Evolutionary conservation across 208 protist genomes (phyloP), one percentile per base, ranked within the genome.

Genomic region (Trypanosoma lewisi): DNA sequence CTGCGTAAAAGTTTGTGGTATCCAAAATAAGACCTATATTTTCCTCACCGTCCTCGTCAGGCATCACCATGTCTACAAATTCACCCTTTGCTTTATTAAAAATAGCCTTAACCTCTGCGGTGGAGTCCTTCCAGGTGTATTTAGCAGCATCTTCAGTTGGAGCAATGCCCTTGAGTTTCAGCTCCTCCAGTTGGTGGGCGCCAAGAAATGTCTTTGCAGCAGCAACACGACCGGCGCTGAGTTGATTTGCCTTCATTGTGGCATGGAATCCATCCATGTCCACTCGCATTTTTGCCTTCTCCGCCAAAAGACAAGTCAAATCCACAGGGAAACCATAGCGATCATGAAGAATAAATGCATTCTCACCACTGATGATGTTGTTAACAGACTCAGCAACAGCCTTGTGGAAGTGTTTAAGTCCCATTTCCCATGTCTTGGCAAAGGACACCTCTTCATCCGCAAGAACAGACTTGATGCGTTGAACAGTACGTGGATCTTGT

Each of bases 241-340:
- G 76, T 65, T 95, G 85, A 60, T 70, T 92, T 51, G 70, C 68
- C 74, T 93, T 93, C 85, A 93, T 95, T 52, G 87, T 80, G 21
- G 76, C 69, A 44, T 97, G 73, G 67, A 96, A 96, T 41, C 66
- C 85, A 27, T 92, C 79, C 49, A 95, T 58, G 54, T 97, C 90
- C 14, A 97, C 94, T 39, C 49, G 73, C 78, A 96, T 86, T 50
- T 75, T 77, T 19, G 70, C 82, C 87, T 99, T 98, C 61, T 98
- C 88, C 4, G 98, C 98, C 76, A 99, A 98, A 41, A 99, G 75
- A 27, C 84, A 83, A 17, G 98, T 99, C 17, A 99, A 88, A 73
- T 99, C 98, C 28, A 98, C 78, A 9, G 98, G 98, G 79, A 99
- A 99, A 65, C 98, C 98, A 82, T 98, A 98, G 62, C 96, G 93